A percentile compares a stretch with the other conserved stretches of the same genome.
Conservation (phyloP, 2,329 filamentous ascomycete genomes). For the Talaromyces sp. region DNA sequence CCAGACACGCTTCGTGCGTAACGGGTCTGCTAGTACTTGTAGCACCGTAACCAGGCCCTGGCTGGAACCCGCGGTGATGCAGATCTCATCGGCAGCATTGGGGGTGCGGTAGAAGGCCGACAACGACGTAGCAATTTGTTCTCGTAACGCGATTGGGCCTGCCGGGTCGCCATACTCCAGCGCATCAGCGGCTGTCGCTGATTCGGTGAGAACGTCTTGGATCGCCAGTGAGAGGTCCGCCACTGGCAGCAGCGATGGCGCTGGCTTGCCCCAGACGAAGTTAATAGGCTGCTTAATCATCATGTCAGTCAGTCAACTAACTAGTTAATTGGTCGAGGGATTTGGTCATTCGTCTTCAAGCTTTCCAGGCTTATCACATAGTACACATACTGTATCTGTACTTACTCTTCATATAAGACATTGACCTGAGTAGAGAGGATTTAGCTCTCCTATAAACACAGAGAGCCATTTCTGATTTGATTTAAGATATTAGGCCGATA, state of each 20-base stretch:
- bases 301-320: too few relatives aligned
- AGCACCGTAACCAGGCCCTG: conserved; percentile 1
- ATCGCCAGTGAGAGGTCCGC: not conserved
- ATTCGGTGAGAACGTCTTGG: not conserved
- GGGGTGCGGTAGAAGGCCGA: not conserved
- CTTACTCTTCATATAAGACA: too few relatives aligned
- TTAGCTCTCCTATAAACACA: too few relatives aligned
- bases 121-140: not conserved
- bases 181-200: not conserved
- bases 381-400: too few relatives aligned
- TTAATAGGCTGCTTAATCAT: too few relatives aligned
- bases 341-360: too few relatives aligned
- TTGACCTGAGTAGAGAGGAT: too few relatives aligned
- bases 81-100: conserved; percentile 3
- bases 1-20: conserved; percentile 1
- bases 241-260: conserved; percentile 4
- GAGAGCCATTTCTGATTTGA: too few relatives aligned
- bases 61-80: conserved; percentile 3
- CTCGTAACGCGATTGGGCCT: not conserved
- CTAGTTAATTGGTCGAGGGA: too few relatives aligned
- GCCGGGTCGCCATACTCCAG: conserved; percentile 4
- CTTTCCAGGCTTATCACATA: too few relatives aligned
- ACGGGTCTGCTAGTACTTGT: not conserved
- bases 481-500: too few relatives aligned
- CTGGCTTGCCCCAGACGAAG: not conserved